Percentiles rank a stretch among this genome's conserved stretches.
Conservation (phyloP, 495 filamentous ascomycete genomes). For the Clavariopsis aquatica region DNA sequence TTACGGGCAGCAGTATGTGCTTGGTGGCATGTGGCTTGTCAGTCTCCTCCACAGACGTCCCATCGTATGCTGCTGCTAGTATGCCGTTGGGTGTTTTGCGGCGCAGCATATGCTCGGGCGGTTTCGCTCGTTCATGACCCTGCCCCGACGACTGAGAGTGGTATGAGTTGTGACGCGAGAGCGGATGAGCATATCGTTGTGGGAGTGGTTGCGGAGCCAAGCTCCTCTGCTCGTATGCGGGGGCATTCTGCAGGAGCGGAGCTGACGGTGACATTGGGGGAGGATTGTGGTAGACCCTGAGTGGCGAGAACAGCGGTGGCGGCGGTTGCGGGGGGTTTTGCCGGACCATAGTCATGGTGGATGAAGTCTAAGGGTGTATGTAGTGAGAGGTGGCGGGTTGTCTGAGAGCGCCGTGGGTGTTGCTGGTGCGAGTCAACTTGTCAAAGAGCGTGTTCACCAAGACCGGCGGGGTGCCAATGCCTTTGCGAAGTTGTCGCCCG, state of each 20-base stretch:
- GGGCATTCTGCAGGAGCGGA: slow-evolving; percentile 25
- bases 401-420: background rate
- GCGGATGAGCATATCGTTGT: slow-evolving; percentile 48
- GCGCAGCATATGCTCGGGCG: slow-evolving; percentile 72
- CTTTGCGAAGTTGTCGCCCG: slow-evolving; percentile 42
- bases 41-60: slow-evolving; percentile 71
- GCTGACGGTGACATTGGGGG: slow-evolving; percentile 22
- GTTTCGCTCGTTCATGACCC: slow-evolving; percentile 38
- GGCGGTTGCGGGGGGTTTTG: slow-evolving; percentile 33
- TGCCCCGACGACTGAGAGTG: slow-evolving; percentile 21
- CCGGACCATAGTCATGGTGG: slow-evolving; percentile 38
- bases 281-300: slow-evolving; percentile 16
- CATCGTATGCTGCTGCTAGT: slow-evolving; percentile 91
- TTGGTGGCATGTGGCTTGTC: slow-evolving; percentile 78
- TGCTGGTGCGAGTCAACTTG: slow-evolving; percentile 9
- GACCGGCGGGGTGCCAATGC: slow-evolving; percentile 44
- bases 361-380: background rate
- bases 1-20: slow-evolving; percentile 80
- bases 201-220: slow-evolving; percentile 33
- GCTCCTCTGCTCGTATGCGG: slow-evolving; percentile 30
- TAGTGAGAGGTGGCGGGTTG: background rate
- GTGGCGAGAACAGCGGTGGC: slow-evolving; percentile 23
- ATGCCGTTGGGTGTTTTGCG: slow-evolving; percentile 95
- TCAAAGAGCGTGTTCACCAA: slow-evolving; percentile 35
- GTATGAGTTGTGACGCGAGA: slow-evolving; percentile 39